phyloP scores from a whole-genome alignment of 192 early-diverging fungal genomes.

The Coemansia sp. region DNA sequence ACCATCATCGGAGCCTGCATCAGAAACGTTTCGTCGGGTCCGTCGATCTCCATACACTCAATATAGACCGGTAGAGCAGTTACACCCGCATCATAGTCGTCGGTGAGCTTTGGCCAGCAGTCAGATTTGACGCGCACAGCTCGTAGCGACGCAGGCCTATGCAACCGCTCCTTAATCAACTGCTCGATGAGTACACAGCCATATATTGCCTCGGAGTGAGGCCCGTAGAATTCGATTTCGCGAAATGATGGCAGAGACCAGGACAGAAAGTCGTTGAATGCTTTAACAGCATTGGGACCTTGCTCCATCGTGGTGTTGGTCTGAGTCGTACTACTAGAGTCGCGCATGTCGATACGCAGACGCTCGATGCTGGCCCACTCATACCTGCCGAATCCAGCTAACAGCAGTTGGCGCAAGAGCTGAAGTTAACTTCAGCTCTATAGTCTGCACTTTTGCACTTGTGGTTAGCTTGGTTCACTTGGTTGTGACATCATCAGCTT shows the following conservation, averaged over 20 bases:
- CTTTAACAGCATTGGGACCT: background rate
- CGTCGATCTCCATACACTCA: background rate
- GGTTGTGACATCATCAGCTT: background rate
- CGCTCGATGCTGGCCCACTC: background rate
- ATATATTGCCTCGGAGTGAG: too few species aligned
- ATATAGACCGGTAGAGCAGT: background rate
- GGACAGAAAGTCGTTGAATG: conserved; percentile 11
- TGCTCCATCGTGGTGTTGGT: background rate
- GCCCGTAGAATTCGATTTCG: conserved; percentile 11
- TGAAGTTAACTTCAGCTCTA: too few species aligned
- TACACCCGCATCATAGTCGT: background rate
- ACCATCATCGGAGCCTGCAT: background rate
- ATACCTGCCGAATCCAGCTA: background rate
- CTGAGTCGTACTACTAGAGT: background rate
- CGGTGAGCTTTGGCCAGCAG: background rate
- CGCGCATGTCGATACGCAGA: background rate
- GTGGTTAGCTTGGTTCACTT: too few species aligned
- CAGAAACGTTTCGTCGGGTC: background rate
- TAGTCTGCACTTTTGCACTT: too few species aligned
- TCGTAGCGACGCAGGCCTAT: background rate
- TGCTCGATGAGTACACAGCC: background rate
- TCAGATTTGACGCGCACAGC: background rate
- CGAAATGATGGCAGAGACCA: conserved; percentile 6
- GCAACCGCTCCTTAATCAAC: conserved; percentile 20
- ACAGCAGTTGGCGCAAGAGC: background rate